Evolutionary conservation across 139 green algal genomes (phyloP), one percentile per base, ranked within the genome.

Genomic region (Micractinium sp.): DNA sequence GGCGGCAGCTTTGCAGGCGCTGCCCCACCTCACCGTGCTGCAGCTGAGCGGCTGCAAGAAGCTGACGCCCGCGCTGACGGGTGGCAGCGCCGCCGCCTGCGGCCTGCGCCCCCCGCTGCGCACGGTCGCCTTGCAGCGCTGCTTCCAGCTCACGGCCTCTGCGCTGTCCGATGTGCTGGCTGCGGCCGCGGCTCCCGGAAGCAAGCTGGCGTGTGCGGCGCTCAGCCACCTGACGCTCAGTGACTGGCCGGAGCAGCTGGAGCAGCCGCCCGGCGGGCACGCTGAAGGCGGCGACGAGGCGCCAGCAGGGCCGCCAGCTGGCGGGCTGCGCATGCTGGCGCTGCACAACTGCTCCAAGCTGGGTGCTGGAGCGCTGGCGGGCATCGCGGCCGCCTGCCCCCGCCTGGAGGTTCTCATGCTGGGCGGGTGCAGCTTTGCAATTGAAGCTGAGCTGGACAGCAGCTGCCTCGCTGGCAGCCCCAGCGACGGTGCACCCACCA

Each of bases 281-380:
- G 71, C 25, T 78, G 71, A 23, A 3, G 71, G n/a, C 71, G 29
- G 71, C 71, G 71, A 78, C 20, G 71, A 2, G 71, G 27, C 71
- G 4, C 20, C 71, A 38, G 71, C 23, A 19, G 60, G 31, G 15
- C 18, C 61, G 23, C 82, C 33, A 47, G 19, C 71, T 53, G 19
- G 56, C 73, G 29, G 71, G 25, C 86, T 96, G 60, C 85, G 85
- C 31, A 78, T 92, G 16, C 85, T 96, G 56, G 93, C 90, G 0
- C 89, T 96, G n/a, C 88, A 94, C 91, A 96, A 96, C 87, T 94
- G 93, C 85, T 69, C 61, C 27, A 71, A 85, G 1, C 56, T 96
- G 75, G 76, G 80, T 25, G 25, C 74, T 2, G 53, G 67, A 1
- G 91, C 66, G 0, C 80, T 96, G 81, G 23, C 78, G 22, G 86